A percentile compares a stretch with the other conserved stretches of the same genome.
phyloP scores from a whole-genome alignment of 768 basidiomycete species.

The Lactarius hatsudake region DNA sequence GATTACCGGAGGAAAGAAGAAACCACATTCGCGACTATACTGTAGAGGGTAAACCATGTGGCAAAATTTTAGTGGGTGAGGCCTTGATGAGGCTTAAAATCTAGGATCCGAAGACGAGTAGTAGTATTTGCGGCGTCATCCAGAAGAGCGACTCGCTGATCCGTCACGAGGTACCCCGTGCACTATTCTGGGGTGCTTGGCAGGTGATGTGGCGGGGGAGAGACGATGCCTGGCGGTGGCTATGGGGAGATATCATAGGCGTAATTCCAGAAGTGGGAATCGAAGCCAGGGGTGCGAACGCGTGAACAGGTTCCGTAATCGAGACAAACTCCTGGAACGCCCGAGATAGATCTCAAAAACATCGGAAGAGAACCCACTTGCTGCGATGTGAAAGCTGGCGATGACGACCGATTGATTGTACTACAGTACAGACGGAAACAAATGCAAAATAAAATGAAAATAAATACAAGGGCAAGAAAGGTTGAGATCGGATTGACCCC shows the following conservation, averaged over 20 bases:
- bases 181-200: not conserved
- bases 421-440: not conserved
- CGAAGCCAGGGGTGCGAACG: conserved; percentile 11
- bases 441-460: not conserved
- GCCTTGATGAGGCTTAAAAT: not conserved
- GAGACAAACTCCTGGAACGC: conserved; percentile 9
- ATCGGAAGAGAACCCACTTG: not conserved
- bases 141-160: not conserved
- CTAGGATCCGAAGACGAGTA: not conserved
- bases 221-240: not conserved
- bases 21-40: not conserved
- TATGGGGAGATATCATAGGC: not conserved
- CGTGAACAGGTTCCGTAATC: not conserved
- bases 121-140: not conserved
- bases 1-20: not conserved
- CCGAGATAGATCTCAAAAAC: not conserved
- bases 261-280: conserved; percentile 1
- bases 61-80: not conserved
- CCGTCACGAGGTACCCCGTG: not conserved
- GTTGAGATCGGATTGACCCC: not conserved
- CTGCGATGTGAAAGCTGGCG: not conserved
- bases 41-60: not conserved
- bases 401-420: not conserved
- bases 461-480: not conserved
- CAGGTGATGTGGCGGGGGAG: not conserved